phyloP scores from a whole-genome alignment of 2,329 filamentous ascomycete species.

The Fusarium pilosicola region DNA sequence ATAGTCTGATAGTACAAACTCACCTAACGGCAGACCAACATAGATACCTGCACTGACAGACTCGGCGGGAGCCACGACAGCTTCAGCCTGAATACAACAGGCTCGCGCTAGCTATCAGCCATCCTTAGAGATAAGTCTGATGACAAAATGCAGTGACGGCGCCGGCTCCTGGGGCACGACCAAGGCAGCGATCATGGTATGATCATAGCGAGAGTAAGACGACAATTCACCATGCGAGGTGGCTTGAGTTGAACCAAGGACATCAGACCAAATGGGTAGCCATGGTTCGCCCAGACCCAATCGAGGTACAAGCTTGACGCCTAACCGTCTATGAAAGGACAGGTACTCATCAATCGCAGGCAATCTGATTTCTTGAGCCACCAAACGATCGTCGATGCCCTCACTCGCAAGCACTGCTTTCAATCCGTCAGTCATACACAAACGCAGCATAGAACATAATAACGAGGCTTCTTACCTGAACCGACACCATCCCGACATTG shows the following conservation, averaged over 20 bases:
- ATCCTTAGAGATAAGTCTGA: fast-evolving
- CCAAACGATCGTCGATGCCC: neutral
- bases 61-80: neutral
- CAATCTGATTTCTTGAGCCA: neutral
- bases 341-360: constrained; percentile 9
- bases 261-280: neutral
- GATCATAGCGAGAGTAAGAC: neutral
- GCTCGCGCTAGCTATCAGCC: neutral
- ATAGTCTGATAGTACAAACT: neutral
- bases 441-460: constrained; percentile 6
- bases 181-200: neutral
- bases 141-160: too few species aligned
- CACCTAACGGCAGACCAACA: neutral
- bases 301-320: constrained; percentile 7
- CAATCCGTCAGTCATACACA: constrained; percentile 30
- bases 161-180: neutral
- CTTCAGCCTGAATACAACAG: neutral
- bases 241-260: neutral
- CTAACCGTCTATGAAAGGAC: neutral
- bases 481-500: neutral
- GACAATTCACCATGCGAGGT: neutral
- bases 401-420: constrained; percentile 16
- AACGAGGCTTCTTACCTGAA: constrained; percentile 12
- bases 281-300: neutral
- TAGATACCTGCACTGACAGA: neutral